These are phyloP conservation scores for Cladosporium sp. DNA, from an alignment of 2,329 filamentous ascomycete species.

Conservation along the genomic window DNA sequence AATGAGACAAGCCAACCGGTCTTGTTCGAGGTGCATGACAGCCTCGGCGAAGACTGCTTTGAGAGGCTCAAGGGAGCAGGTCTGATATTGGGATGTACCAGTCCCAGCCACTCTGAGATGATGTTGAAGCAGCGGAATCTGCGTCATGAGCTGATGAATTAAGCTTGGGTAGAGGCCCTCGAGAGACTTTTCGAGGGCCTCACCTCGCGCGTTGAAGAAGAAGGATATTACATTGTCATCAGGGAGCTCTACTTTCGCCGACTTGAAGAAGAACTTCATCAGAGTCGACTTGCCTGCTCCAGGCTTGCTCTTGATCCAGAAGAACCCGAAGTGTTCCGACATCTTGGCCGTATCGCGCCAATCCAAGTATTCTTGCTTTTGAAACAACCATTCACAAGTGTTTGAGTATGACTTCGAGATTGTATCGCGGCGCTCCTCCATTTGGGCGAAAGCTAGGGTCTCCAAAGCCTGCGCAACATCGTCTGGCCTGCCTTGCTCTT, in stretches of 20 bases:
- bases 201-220: conserved; percentile 53
- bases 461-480: neutral
- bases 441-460: neutral
- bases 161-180: conserved; percentile 52
- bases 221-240: conserved; percentile 42
- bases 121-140: conserved; percentile 37
- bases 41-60: neutral
- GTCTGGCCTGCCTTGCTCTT: no score
- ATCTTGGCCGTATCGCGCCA: neutral
- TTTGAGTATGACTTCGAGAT: neutral
- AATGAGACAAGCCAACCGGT: conserved; percentile 39
- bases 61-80: neutral
- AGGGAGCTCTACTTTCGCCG: neutral
- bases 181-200: conserved; percentile 46
- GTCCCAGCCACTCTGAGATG: no score
- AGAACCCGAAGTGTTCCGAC: conserved; percentile 29
- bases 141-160: conserved; percentile 47
- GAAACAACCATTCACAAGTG: conserved; percentile 18
- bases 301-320: conserved; percentile 46
- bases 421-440: neutral
- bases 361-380: neutral
- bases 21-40: conserved; percentile 27
- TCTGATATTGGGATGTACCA: neutral
- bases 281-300: conserved; percentile 44
- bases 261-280: conserved; percentile 31